Evolutionary conservation across 192 early-diverging fungal species (phyloP).

Genomic region (Dissophora globulifera): DNA sequence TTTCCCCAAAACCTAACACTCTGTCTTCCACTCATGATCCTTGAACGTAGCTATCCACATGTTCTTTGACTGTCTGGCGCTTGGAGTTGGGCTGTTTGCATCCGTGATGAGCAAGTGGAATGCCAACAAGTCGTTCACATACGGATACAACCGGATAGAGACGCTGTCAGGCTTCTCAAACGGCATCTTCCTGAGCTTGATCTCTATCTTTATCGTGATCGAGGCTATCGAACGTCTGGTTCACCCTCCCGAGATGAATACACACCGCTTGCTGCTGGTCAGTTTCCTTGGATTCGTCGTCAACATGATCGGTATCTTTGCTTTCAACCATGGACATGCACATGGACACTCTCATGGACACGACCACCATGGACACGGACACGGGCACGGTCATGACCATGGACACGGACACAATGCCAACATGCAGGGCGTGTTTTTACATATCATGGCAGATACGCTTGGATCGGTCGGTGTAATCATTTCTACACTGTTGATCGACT

Average conservation of each 20-base stretch:
- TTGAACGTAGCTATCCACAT: constrained; percentile 94
- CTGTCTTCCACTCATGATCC: no score
- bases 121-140: constrained; percentile 79
- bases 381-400: constrained; percentile 68
- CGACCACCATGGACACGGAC: constrained; percentile 68
- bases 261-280: constrained; percentile 84
- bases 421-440: constrained; percentile 94
- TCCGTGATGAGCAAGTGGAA: constrained; percentile 93
- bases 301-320: constrained; percentile 93
- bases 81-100: constrained; percentile 88
- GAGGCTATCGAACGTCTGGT: constrained; percentile 90
- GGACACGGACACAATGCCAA: constrained; percentile 81
- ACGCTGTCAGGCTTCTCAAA: constrained; percentile 94
- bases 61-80: constrained; percentile 95
- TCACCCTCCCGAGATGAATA: constrained; percentile 89
- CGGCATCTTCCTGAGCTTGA: constrained; percentile 89
- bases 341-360: constrained; percentile 67
- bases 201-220: constrained; percentile 89
- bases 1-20: no score
- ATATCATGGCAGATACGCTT: constrained; percentile 93
- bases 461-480: constrained; percentile 97
- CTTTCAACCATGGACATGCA: constrained; percentile 87
- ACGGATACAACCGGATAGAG: constrained; percentile 90
- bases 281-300: constrained; percentile 91
- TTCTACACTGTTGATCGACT: constrained; percentile 89